A percentile compares a stretch with the other conserved stretches of the same genome.
These are phyloP conservation scores for Hypoxylon lienhwacheense DNA, from an alignment of 495 filamentous ascomycete genomes.

Conservation along the genomic window DNA sequence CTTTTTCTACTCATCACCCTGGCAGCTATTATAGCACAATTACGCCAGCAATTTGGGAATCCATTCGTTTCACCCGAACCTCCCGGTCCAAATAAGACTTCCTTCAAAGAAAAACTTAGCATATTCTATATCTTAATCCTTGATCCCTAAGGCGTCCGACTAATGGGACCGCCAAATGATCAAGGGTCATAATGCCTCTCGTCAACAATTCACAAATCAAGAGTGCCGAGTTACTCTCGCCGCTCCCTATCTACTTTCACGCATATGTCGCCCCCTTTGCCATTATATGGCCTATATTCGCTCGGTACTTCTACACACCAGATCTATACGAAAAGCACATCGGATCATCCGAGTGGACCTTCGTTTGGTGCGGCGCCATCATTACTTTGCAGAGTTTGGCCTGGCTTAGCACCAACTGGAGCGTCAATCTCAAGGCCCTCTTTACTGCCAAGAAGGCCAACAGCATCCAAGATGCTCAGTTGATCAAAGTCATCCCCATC, in stretches of 20 bases:
- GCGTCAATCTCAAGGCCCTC: conserved; percentile 75
- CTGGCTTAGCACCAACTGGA: conserved; percentile 98
- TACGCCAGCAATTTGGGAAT: too few species aligned
- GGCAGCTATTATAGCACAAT: too few species aligned
- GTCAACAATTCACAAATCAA: conserved; percentile 90
- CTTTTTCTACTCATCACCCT: too few species aligned
- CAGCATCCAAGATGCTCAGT: conserved; percentile 71
- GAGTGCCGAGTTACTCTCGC: conserved; percentile 83
- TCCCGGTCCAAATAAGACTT: too few species aligned
- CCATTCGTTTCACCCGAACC: too few species aligned
- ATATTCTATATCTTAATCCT: too few species aligned
- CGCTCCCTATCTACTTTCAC: conserved; percentile 78
- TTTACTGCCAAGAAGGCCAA: conserved; percentile 78
- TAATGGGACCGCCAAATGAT: conserved; percentile 13
- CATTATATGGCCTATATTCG: conserved; percentile 87
- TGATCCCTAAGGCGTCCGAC: too few species aligned
- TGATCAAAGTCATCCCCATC: conserved; percentile 92
- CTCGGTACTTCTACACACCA: conserved; percentile 78
- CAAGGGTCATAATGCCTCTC: conserved; percentile 57
- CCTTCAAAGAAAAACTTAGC: too few species aligned
- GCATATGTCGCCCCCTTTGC: conserved; percentile 90
- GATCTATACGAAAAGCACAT: conserved; percentile 90
- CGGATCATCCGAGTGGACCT: conserved; percentile 90
- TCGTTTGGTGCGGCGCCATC: conserved; percentile 86
- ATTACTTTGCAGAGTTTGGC: conserved; percentile 83